Evolutionary conservation across 2,329 filamentous ascomycete genomes (phyloP).

Genomic region (Penicillium sp.): DNA sequence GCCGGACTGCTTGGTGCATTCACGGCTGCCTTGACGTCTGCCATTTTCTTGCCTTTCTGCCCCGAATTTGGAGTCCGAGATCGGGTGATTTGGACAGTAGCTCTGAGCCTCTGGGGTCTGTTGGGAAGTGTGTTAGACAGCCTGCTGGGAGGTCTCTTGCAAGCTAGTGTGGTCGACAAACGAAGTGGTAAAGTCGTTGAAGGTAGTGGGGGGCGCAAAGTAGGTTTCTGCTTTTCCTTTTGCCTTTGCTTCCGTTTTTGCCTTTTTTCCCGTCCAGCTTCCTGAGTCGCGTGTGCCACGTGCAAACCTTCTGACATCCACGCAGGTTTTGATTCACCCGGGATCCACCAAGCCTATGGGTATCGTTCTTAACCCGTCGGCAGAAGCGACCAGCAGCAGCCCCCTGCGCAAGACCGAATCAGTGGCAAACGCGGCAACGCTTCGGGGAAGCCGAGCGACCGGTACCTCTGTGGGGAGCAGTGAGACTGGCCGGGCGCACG

Average conservation of each 20-base stretch:
- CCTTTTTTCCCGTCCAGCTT: neutral
- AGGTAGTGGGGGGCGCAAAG: conserved; percentile 72
- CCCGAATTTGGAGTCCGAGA: conserved; percentile 54
- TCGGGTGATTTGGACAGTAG: conserved; percentile 53
- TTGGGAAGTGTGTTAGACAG: conserved; percentile 86
- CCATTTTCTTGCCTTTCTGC: conserved; percentile 73
- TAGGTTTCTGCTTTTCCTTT: conserved; percentile 38
- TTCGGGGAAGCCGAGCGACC: conserved; percentile 25
- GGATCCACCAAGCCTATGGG: conserved; percentile 29
- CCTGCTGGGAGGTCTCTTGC: conserved; percentile 79
- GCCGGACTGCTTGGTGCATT: conserved; percentile 77
- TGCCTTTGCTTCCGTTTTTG: too few relatives aligned
- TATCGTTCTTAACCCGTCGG: neutral
- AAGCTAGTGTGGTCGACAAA: conserved; percentile 83
- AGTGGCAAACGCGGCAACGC: conserved; percentile 33
- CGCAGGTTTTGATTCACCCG: conserved; percentile 44
- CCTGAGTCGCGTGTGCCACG: neutral
- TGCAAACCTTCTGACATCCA: neutral
- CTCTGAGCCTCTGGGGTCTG: conserved; percentile 72
- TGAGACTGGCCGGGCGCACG: conserved; percentile 17
- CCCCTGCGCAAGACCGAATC: conserved; percentile 34
- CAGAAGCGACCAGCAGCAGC: conserved; percentile 25
- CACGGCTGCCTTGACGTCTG: conserved; percentile 68
- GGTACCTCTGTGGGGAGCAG: conserved; percentile 16
- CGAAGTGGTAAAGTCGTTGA: conserved; percentile 87